Evolutionary conservation across 345 rosid species (phyloP).

Genomic region (Adansonia digitata): DNA sequence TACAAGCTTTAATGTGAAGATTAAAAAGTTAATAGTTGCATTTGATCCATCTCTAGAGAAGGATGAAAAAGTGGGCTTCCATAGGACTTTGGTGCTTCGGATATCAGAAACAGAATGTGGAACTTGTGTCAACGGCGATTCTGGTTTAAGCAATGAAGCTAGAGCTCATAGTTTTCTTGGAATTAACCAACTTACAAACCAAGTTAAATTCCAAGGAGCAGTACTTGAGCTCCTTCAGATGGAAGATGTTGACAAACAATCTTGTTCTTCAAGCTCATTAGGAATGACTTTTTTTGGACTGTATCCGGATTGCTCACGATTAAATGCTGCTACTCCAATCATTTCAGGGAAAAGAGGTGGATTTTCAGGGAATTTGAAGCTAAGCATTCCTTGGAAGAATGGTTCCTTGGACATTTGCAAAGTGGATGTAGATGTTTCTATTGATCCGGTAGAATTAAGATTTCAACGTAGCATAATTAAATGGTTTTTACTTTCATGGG

Average conservation of each 20-base stretch:
- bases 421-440: constrained; percentile 69
- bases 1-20: constrained; percentile 68
- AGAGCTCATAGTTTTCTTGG: constrained; percentile 58
- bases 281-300: constrained; percentile 25
- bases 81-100: constrained; percentile 59
- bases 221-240: constrained; percentile 63
- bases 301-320: constrained; percentile 11
- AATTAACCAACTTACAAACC: constrained; percentile 59
- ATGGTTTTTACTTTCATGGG: constrained; percentile 65
- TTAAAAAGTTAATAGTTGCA: constrained; percentile 72
- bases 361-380: constrained; percentile 73
- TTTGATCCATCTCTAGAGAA: constrained; percentile 53
- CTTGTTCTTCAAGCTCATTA: constrained; percentile 13
- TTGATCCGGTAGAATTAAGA: constrained; percentile 76
- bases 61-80: constrained; percentile 25
- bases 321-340: constrained; percentile 45
- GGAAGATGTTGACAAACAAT: constrained; percentile 37
- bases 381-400: constrained; percentile 92
- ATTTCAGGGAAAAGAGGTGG: constrained; percentile 61
- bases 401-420: constrained; percentile 86
- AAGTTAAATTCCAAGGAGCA: constrained; percentile 75
- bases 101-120: constrained; percentile 68
- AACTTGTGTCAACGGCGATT: constrained; percentile 60
- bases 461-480: constrained; percentile 61
- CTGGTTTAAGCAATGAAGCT: constrained; percentile 22